A percentile compares a stretch with the other conserved stretches of the same genome.
Conservation (phyloP, 805 yeast genomes). For the Kodamaea leandrae region DNA sequence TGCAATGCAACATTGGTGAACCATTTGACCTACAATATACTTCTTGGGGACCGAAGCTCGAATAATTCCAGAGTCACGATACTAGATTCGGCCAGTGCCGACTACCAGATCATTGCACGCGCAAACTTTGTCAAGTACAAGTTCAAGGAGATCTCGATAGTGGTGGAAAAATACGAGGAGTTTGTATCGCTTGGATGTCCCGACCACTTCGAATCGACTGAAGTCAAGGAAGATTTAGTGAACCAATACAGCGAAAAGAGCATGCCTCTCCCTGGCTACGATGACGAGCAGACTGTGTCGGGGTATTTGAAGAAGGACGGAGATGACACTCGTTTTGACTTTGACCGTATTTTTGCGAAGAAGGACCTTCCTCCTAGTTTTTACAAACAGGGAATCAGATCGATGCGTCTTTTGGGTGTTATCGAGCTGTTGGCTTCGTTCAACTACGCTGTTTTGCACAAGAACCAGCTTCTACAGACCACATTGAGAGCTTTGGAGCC, state of each 20-base stretch:
- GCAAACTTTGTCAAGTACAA: conserved; percentile 12
- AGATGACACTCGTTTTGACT: background rate
- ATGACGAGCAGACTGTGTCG: conserved; percentile 8
- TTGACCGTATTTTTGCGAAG: background rate
- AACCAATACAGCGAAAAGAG: conserved; percentile 5
- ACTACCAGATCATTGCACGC: conserved; percentile 8
- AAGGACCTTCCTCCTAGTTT: conserved; percentile 11
- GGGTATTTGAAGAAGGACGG: conserved; percentile 2
- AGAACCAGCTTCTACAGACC: conserved; percentile 12
- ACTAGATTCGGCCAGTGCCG: conserved; percentile 4
- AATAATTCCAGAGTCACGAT: background rate
- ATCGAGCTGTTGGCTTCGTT: conserved; percentile 11
- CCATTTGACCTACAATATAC: background rate
- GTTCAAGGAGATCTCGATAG: conserved; percentile 13
- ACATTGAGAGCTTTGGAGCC: conserved; percentile 12
- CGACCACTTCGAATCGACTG: conserved; percentile 2
- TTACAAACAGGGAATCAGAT: conserved; percentile 15
- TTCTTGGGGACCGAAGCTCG: background rate
- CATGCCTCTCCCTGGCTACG: conserved; percentile 10
- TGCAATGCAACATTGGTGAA: conserved; percentile 2
- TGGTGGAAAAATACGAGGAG: conserved; percentile 4
- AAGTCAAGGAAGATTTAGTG: conserved; percentile 6
- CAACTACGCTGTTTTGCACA: conserved; percentile 13
- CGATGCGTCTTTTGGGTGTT: conserved; percentile 12
- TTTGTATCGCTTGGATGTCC: background rate